These are phyloP conservation scores for Cucumis cinereus DNA, from an alignment of 306 rosid species.

Conservation along the genomic window DNA sequence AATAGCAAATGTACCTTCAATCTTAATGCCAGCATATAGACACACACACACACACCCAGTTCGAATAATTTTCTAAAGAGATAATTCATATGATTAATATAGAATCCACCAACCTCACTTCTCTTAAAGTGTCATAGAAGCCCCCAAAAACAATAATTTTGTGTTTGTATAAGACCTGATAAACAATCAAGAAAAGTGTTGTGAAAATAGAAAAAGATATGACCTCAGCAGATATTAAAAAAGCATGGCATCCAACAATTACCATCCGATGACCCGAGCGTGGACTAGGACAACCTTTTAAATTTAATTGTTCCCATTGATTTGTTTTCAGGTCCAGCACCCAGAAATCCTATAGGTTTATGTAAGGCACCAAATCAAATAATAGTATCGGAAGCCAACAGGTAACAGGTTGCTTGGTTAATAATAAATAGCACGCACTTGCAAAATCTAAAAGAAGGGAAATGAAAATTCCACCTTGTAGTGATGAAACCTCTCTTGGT, in stretches of 20 bases:
- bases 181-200: conserved; percentile 15
- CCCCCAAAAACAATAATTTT: conserved; percentile 95
- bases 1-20: neutral
- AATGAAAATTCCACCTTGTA: conserved; percentile 53
- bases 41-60: neutral
- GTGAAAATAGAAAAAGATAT: neutral
- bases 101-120: conserved; percentile 77
- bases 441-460: conserved; percentile 5
- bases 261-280: conserved; percentile 99
- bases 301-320: conserved; percentile 93
- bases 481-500: conserved; percentile 98
- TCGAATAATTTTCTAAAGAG: neutral
- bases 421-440: conserved; percentile 3
- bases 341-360: conserved; percentile 73
- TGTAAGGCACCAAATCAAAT: conserved; percentile 6
- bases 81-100: neutral
- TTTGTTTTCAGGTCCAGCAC: conserved; percentile 84
- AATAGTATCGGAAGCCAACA: conserved; percentile 12
- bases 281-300: conserved; percentile 89
- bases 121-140: conserved; percentile 94
- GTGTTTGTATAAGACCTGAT: conserved; percentile 94
- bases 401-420: conserved; percentile 7
- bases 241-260: conserved; percentile 13
- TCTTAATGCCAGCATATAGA: neutral
- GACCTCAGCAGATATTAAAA: conserved; percentile 4